Evolutionary conservation across 192 early-diverging fungal species (phyloP).

Genomic region (Coemansia sp.): DNA sequence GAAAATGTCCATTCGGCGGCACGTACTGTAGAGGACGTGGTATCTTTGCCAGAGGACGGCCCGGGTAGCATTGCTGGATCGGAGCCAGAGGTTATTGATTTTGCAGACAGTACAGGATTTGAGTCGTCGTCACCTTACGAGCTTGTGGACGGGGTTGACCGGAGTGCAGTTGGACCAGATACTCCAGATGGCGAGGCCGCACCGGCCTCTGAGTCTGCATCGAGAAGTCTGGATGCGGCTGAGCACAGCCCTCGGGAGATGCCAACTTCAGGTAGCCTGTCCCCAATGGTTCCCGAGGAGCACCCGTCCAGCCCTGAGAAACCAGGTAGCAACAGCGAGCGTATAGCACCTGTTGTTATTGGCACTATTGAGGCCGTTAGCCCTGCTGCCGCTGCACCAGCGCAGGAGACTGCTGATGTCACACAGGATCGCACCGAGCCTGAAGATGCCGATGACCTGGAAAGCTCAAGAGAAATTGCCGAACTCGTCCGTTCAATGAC

Average conservation of each 20-base stretch:
- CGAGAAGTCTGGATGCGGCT: neutral
- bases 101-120: conserved; percentile 8
- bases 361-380: conserved; percentile 22
- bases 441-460: neutral
- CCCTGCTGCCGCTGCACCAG: neutral
- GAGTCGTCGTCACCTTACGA: conserved; percentile 27
- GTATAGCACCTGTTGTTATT: conserved; percentile 36
- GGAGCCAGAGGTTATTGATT: conserved; percentile 18
- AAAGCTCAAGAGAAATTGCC: conserved; percentile 10
- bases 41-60: neutral
- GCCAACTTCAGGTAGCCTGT: conserved; percentile 1
- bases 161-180: conserved; percentile 1
- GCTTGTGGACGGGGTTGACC: conserved; percentile 11
- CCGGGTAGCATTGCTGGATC: conserved; percentile 11
- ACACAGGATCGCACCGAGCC: conserved; percentile 19
- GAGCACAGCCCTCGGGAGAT: neutral
- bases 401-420: conserved; percentile 1
- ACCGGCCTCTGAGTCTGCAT: conserved; percentile 5
- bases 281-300: conserved; percentile 13
- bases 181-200: conserved; percentile 1
- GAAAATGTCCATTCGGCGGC: neutral
- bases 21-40: neutral
- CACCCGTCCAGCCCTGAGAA: neutral
- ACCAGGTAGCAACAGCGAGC: conserved; percentile 13
- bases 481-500: conserved; percentile 10